Evolutionary conservation across 345 rosid genomes (phyloP).

Genomic region (Heritiera fomes): DNA sequence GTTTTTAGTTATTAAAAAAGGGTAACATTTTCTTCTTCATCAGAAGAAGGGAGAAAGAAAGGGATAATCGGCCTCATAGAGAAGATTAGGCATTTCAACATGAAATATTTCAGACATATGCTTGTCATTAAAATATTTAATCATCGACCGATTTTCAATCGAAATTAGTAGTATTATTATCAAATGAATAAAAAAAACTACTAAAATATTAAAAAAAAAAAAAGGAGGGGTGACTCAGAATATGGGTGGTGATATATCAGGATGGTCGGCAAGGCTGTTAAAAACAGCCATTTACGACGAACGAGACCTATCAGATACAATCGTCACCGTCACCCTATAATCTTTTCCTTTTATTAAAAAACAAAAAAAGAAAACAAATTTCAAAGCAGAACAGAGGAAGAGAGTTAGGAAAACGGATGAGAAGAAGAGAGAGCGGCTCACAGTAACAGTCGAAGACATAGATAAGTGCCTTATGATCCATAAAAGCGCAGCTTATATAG

Average conservation of each 20-base stretch:
- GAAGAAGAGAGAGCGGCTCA: too few species aligned
- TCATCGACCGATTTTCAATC: slow-evolving; percentile 57
- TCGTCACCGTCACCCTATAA: slow-evolving; percentile 65
- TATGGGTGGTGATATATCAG: slow-evolving; percentile 99
- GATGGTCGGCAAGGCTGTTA: slow-evolving; percentile 87
- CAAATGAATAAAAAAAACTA: too few species aligned
- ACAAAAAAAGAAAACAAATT: background rate
- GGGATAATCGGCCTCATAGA: slow-evolving; percentile 65
- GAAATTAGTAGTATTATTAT: too few species aligned
- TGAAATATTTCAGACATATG: slow-evolving; percentile 74
- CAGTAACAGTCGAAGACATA: background rate
- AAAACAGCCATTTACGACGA: slow-evolving; percentile 82
- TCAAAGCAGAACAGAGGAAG: too few species aligned
- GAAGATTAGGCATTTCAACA: slow-evolving; percentile 86
- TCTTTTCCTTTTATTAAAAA: background rate
- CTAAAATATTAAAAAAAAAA: too few species aligned
- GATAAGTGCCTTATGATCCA: too few species aligned
- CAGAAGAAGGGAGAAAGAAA: background rate
- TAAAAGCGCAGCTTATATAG: background rate
- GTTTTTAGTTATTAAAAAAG: too few species aligned
- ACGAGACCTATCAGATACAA: slow-evolving; percentile 78
- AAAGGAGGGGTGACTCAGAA: slow-evolving; percentile 55
- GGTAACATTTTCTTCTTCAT: too few species aligned
- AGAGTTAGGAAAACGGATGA: background rate
- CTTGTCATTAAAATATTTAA: slow-evolving; percentile 62